Conservation (phyloP, 2,329 filamentous ascomycete species). For the Arthrobotrys iridis region DNA sequence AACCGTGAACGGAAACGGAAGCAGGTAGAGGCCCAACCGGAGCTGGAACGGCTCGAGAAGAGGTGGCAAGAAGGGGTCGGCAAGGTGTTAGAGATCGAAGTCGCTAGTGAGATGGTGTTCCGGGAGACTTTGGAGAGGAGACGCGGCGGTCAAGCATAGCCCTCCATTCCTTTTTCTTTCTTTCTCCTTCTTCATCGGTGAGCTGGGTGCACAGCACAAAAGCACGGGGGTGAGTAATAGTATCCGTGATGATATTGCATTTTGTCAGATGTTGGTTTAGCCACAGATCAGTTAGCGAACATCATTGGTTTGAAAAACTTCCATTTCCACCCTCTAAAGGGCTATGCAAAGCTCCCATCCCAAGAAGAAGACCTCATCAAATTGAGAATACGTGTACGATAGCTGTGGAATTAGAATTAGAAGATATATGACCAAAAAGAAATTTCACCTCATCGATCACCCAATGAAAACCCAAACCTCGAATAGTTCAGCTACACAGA, state of each 20-base stretch:
- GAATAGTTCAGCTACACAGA: too few species aligned
- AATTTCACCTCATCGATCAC: too few species aligned
- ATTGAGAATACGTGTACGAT: too few species aligned
- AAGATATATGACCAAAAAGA: too few species aligned
- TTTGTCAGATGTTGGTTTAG: neutral
- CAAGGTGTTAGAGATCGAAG: constrained; percentile 83
- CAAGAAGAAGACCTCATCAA: too few species aligned
- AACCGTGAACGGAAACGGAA: constrained; percentile 74
- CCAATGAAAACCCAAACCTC: too few species aligned
- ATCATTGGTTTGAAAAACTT: constrained; percentile 1
- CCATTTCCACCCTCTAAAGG: too few species aligned
- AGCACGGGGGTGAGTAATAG: neutral
- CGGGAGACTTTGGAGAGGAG: constrained; percentile 73
- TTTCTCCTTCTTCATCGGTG: neutral
- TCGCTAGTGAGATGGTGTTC: constrained; percentile 79
- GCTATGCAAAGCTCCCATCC: too few species aligned
- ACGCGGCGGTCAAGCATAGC: constrained; percentile 60
- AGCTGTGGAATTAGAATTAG: too few species aligned
- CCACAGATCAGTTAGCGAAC: neutral
- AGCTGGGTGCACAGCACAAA: too few species aligned
- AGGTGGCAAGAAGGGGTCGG: constrained; percentile 82
- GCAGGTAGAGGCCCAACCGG: constrained; percentile 77
- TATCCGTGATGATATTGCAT: neutral
- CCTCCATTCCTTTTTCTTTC: constrained; percentile 47
- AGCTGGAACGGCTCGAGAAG: constrained; percentile 78